Evolutionary conservation across 169 alveolate genomes (phyloP).

Genomic region (Toxoplasma gondii): DNA sequence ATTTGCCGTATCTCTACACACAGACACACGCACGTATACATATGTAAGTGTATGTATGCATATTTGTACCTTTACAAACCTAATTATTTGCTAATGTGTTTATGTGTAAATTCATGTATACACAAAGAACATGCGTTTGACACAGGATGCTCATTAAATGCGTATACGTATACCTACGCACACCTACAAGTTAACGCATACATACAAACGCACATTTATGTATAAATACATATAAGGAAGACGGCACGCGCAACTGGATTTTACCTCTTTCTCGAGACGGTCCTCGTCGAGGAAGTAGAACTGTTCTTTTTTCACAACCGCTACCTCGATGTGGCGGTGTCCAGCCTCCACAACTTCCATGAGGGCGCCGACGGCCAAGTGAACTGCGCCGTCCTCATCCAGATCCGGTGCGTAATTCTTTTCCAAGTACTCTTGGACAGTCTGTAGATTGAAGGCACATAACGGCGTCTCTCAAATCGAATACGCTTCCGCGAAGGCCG

Average conservation of each 20-base stretch:
- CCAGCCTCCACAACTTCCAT: slow-evolving; percentile 86
- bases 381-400: slow-evolving; percentile 88
- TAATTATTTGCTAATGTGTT: too few species aligned
- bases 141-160: too few species aligned
- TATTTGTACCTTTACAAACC: too few species aligned
- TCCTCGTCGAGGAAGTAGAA: slow-evolving; percentile 39
- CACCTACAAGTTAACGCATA: too few species aligned
- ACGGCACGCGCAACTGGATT: not conserved
- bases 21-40: too few species aligned
- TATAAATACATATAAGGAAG: too few species aligned
- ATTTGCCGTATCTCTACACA: too few species aligned
- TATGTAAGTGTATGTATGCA: too few species aligned
- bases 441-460: slow-evolving; percentile 6
- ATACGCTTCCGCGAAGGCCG: not conserved
- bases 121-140: too few species aligned
- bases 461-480: not conserved
- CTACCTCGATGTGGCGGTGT: slow-evolving; percentile 67
- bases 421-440: slow-evolving; percentile 94
- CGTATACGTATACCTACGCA: too few species aligned
- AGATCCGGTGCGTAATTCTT: slow-evolving; percentile 91
- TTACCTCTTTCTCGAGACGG: slow-evolving; percentile 39
- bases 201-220: too few species aligned
- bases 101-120: too few species aligned
- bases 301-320: not conserved
- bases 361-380: slow-evolving; percentile 93